Percentiles rank a stretch among this genome's conserved stretches.
phyloP scores from a whole-genome alignment of 2,329 filamentous ascomycete genomes.

The Onygenales sp. region DNA sequence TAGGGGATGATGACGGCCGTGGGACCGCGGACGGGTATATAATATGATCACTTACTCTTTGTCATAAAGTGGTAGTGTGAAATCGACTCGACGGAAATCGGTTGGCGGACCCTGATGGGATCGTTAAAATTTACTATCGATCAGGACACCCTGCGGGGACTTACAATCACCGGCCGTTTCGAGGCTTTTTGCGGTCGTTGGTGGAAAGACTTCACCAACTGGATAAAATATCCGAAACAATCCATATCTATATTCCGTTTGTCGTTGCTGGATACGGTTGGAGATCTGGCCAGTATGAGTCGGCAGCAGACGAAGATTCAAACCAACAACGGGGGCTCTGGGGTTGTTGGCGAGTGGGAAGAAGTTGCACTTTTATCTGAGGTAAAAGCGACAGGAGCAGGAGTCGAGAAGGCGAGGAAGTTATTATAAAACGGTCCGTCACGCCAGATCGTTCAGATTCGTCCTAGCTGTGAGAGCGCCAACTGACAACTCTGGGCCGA shows the following conservation, averaged over 20 bases:
- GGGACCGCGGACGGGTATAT: neutral
- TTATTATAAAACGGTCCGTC: neutral
- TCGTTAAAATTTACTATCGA: neutral
- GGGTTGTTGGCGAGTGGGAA: neutral
- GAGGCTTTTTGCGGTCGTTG: conserved; percentile 10
- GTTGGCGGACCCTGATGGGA: conserved; percentile 28
- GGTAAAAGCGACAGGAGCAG: neutral
- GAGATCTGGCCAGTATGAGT: neutral
- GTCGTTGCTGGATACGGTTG: neutral
- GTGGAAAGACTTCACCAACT: conserved; percentile 25
- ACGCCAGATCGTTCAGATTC: neutral
- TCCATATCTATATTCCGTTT: neutral
- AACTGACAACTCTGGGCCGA: neutral
- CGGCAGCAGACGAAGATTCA: neutral
- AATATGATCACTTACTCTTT: neutral
- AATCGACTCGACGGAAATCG: conserved; percentile 34
- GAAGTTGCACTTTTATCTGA: neutral
- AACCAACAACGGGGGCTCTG: neutral
- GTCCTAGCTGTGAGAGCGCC: neutral
- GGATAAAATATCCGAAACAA: conserved; percentile 27
- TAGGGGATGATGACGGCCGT: neutral
- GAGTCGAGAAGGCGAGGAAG: neutral
- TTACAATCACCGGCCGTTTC: conserved; percentile 3
- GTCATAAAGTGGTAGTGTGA: conserved; percentile 19
- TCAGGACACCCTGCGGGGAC: neutral